Conservation (phyloP, 352 stramenopile species). For the Pythium phragmiticola region DNA sequence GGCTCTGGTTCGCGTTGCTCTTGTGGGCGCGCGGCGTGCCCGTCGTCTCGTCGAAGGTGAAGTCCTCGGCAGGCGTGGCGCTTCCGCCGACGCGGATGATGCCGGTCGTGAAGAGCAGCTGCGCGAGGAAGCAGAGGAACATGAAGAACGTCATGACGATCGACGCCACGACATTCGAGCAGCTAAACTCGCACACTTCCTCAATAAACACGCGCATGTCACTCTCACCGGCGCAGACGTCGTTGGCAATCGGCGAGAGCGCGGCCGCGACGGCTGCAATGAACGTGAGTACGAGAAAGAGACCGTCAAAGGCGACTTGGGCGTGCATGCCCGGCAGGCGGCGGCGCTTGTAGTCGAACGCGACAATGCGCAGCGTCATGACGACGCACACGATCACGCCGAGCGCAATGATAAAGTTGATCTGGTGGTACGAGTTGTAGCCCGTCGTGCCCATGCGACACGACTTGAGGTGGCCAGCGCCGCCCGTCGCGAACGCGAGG, state of each 20-base stretch:
- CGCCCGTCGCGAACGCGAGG: constrained; percentile 38
- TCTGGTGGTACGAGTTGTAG: constrained; percentile 51
- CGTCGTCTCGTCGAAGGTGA: constrained; percentile 42
- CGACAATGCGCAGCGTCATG: constrained; percentile 37
- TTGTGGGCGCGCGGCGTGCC: constrained; percentile 44
- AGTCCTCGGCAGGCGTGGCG: constrained; percentile 36
- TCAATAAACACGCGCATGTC: constrained; percentile 50
- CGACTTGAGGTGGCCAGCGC: constrained; percentile 44
- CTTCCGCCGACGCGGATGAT: constrained; percentile 30
- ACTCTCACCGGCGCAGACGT: constrained; percentile 51
- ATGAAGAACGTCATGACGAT: constrained; percentile 54
- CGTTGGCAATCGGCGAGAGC: constrained; percentile 47
- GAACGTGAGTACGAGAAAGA: constrained; percentile 65
- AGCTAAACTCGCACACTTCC: constrained; percentile 67
- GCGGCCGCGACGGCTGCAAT: constrained; percentile 49
- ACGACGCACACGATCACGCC: constrained; percentile 37
- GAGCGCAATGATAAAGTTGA: constrained; percentile 58
- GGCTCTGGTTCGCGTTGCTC: constrained; percentile 24
- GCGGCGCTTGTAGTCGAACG: constrained; percentile 60
- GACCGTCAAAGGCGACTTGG: constrained; percentile 44
- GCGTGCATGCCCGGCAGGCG: constrained; percentile 39
- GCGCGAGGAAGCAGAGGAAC: constrained; percentile 53
- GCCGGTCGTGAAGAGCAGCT: constrained; percentile 51
- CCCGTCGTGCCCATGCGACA: constrained; percentile 49
- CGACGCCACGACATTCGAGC: constrained; percentile 51